Evolutionary conservation across 139 green algal genomes (phyloP).

Genomic region (Chlorokybus atmophyticus): DNA sequence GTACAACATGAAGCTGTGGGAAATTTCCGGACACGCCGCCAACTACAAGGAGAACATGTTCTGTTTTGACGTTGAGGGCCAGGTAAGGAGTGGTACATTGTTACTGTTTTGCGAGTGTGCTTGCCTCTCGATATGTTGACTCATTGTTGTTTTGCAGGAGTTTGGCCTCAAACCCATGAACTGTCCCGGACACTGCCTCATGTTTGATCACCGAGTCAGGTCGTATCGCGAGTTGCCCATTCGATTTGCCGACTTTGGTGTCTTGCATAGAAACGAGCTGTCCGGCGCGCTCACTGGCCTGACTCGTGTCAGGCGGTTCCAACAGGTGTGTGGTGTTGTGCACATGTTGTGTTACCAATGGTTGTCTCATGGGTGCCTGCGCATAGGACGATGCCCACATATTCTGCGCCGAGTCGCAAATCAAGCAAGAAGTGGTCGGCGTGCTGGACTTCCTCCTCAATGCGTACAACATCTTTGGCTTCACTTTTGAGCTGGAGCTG

Average conservation of each 20-base stretch:
- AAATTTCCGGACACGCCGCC: conserved; percentile 79
- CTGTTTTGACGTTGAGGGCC: conserved; percentile 57
- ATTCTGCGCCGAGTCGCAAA: conserved; percentile 71
- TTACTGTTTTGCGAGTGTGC: conserved; percentile 11
- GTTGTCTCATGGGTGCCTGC: too few species aligned
- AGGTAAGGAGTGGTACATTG: too few species aligned
- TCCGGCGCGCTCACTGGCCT: conserved; percentile 30
- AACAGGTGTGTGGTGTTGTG: conserved; percentile 43
- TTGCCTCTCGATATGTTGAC: background rate
- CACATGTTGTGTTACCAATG: background rate
- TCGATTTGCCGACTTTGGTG: conserved; percentile 89
- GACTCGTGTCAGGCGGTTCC: conserved; percentile 76
- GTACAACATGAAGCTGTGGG: conserved; percentile 97
- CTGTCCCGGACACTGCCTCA: conserved; percentile 95
- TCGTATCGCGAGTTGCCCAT: conserved; percentile 92
- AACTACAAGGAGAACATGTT: conserved; percentile 99
- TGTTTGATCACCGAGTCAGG: conserved; percentile 73
- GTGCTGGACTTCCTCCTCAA: conserved; percentile 81
- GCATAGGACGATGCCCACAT: conserved; percentile 88
- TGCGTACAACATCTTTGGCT: conserved; percentile 83
- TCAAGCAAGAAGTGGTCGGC: conserved; percentile 53
- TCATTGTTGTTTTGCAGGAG: conserved; percentile 37
- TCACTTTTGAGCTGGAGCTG: conserved; percentile 85
- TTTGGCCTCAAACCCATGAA: conserved; percentile 97
- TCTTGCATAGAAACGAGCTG: conserved; percentile 70